phyloP scores from a whole-genome alignment of 306 rosid species.

The Gleditsia sinensis region DNA sequence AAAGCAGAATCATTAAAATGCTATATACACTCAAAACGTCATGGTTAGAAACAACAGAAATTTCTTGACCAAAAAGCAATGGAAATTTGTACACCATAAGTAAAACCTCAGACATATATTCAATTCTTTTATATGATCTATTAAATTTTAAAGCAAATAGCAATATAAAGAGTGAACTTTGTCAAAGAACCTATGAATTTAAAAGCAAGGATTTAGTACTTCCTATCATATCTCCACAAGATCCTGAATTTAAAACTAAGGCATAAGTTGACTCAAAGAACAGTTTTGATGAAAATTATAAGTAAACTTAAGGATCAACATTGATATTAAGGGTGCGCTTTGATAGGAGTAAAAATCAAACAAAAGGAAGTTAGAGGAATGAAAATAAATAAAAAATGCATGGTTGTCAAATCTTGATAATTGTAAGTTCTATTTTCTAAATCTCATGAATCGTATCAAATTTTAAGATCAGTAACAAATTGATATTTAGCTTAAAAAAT shows the following conservation, averaged over 20 bases:
- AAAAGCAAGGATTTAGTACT: background rate
- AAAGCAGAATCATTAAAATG: conserved; percentile 3
- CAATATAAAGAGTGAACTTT: background rate
- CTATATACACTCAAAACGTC: background rate
- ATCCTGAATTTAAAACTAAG: background rate
- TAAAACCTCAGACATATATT: background rate
- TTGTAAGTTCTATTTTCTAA: too few relatives aligned
- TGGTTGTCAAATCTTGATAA: too few relatives aligned
- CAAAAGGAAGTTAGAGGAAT: too few relatives aligned
- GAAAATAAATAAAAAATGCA: too few relatives aligned
- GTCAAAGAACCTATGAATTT: background rate
- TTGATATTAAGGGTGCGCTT: background rate
- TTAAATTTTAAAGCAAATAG: background rate
- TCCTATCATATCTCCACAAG: background rate
- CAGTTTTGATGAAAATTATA: too few relatives aligned
- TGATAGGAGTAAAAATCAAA: background rate
- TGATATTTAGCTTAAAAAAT: too few relatives aligned
- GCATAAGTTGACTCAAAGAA: background rate
- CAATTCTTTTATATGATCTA: background rate
- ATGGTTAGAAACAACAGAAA: background rate
- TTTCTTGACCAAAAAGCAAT: background rate
- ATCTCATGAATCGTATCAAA: too few relatives aligned
- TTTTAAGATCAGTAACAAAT: too few relatives aligned
- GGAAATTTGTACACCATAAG: background rate
- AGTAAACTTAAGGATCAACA: background rate